Conservation (phyloP, 2,329 filamentous ascomycete species). For the Stromatinia cepivora region DNA sequence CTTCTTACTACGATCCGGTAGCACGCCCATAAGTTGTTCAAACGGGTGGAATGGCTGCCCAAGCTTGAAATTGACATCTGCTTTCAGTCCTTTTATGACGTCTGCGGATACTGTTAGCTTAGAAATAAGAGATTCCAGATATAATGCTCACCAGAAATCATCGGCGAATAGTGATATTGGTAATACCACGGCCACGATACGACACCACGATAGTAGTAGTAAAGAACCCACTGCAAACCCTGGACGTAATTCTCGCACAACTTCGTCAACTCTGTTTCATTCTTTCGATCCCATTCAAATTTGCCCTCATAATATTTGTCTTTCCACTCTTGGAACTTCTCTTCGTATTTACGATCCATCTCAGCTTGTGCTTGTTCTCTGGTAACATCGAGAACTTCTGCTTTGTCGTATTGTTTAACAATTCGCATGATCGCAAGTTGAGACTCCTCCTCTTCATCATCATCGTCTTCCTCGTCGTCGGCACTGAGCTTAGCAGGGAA, state of each 20-base stretch:
- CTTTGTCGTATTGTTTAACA: constrained; percentile 87
- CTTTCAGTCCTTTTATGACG: constrained; percentile 81
- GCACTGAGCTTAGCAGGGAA: constrained; percentile 51
- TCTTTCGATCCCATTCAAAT: constrained; percentile 83
- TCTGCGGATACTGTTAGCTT: constrained; percentile 52
- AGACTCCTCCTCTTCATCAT: constrained; percentile 73
- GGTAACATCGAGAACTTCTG: constrained; percentile 77
- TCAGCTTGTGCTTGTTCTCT: constrained; percentile 75
- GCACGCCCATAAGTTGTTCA: constrained; percentile 96
- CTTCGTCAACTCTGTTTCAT: constrained; percentile 76
- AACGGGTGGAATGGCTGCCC: constrained; percentile 94
- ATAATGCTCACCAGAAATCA: constrained; percentile 71
- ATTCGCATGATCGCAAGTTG: constrained; percentile 80
- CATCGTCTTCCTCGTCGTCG: constrained; percentile 62
- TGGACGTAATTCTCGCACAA: constrained; percentile 96
- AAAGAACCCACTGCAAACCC: constrained; percentile 95
- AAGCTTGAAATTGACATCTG: constrained; percentile 87
- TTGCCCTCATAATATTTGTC: constrained; percentile 89
- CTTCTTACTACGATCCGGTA: constrained; percentile 95
- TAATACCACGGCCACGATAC: constrained; percentile 99
- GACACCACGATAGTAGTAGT: constrained; percentile 96
- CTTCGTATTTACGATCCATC: constrained; percentile 82
- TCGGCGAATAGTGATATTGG: constrained; percentile 91
- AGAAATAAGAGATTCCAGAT: constrained; percentile 28
- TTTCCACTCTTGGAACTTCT: constrained; percentile 92